phyloP scores from a whole-genome alignment of 805 yeast genomes.

The Candida maris region DNA sequence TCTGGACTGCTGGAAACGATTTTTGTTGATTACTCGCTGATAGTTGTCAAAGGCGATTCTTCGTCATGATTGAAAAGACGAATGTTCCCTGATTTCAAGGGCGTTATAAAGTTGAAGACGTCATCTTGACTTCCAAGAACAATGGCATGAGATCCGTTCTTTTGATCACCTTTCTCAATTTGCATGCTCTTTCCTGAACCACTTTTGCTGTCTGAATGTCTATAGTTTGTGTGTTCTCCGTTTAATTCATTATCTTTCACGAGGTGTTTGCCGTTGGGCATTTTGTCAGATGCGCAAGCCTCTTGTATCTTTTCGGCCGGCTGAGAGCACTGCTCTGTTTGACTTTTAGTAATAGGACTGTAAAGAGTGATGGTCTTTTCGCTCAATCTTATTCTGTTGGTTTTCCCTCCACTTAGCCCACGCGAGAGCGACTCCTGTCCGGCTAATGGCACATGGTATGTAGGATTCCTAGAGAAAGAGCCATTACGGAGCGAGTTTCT shows the following conservation, averaged over 20 bases:
- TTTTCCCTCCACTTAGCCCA: not conserved
- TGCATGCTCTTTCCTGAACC: too few relatives aligned
- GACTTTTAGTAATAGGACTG: constrained; percentile 15
- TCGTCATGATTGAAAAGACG: constrained; percentile 9
- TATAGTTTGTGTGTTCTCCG: too few relatives aligned
- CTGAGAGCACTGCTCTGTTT: not conserved
- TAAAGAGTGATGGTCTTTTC: constrained; percentile 32
- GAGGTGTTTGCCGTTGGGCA: too few relatives aligned
- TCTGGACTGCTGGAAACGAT: too few relatives aligned
- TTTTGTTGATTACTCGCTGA: constrained; percentile 29
- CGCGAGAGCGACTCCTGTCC: not conserved
- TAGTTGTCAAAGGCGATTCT: constrained; percentile 28
- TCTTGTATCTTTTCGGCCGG: too few relatives aligned
- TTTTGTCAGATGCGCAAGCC: too few relatives aligned
- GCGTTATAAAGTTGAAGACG: constrained; percentile 13
- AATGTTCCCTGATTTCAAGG: constrained; percentile 12
- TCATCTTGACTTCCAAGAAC: constrained; percentile 5
- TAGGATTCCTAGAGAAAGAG: not conserved
- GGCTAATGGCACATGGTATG: not conserved
- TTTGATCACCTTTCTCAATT: not conserved
- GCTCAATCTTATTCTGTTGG: constrained; percentile 18
- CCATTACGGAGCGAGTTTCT: not conserved
- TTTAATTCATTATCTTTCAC: too few relatives aligned
- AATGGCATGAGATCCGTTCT: too few relatives aligned
- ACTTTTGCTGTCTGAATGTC: too few relatives aligned